Percentiles rank a stretch among this genome's conserved stretches.
These are phyloP conservation scores for Pseudozyma tsukubaensis DNA, from an alignment of 1,284 basidiomycete genomes.

Conservation along the genomic window DNA sequence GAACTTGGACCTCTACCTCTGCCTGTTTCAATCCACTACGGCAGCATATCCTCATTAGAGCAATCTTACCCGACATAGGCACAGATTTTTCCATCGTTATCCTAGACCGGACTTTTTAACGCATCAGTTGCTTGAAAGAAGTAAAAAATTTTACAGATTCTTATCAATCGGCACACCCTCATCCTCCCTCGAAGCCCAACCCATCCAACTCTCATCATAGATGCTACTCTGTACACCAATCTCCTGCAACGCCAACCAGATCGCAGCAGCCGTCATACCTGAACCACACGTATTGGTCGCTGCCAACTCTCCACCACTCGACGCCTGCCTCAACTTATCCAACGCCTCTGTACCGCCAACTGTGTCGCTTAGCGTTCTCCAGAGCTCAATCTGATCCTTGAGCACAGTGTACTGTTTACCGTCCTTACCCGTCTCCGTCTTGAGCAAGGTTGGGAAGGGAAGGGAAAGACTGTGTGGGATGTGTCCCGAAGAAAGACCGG, in stretches of 20 bases:
- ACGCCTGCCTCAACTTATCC: constrained; percentile 64
- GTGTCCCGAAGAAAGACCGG: constrained; percentile 88
- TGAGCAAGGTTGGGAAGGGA: constrained; percentile 83
- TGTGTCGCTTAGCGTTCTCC: constrained; percentile 74
- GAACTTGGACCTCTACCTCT: no score
- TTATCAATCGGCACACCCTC: constrained; percentile 50
- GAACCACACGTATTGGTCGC: constrained; percentile 68
- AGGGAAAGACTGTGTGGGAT: constrained; percentile 88
- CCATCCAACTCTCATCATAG: constrained; percentile 77
- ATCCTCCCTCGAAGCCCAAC: constrained; percentile 51
- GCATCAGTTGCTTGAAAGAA: no score
- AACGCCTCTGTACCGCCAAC: constrained; percentile 71
- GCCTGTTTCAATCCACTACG: no score
- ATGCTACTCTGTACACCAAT: constrained; percentile 76
- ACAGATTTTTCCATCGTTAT: no score
- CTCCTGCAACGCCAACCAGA: constrained; percentile 86
- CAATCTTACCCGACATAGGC: no score
- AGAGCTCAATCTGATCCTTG: constrained; percentile 64
- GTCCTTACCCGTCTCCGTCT: constrained; percentile 69
- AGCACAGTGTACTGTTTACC: constrained; percentile 58
- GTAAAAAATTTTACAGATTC: constrained; percentile 9
- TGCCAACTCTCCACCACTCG: constrained; percentile 48
- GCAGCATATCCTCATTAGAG: no score
- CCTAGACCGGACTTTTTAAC: no score
- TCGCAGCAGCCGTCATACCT: constrained; percentile 94